Conservation (phyloP, 192 early-diverging fungal species). For the Podochytrium sp. region DNA sequence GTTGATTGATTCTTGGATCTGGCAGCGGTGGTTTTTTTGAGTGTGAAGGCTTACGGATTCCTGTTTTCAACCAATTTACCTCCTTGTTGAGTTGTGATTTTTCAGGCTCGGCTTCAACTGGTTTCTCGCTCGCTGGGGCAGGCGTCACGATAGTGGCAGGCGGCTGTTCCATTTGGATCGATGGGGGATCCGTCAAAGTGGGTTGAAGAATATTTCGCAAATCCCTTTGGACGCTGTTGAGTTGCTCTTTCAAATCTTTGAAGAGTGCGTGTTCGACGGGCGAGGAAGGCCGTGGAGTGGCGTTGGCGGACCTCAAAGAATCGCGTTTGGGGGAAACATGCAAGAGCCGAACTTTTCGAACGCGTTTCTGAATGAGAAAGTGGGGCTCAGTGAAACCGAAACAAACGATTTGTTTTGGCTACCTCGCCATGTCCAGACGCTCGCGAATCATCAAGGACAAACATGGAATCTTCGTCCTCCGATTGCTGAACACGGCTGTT, state of each 20-base stretch:
- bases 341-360: not conserved
- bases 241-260: not conserved
- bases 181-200: not conserved
- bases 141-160: too few species aligned
- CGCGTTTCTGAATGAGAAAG: not conserved
- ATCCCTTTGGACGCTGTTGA: not conserved
- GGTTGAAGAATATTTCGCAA: not conserved
- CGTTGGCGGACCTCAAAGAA: not conserved
- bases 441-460: not conserved
- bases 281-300: not conserved
- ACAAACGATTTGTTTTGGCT: not conserved
- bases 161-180: not conserved
- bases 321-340: not conserved
- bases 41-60: too few species aligned
- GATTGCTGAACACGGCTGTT: not conserved
- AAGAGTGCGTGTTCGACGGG: not conserved
- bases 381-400: not conserved
- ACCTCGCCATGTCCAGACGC: not conserved
- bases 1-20: constrained; percentile 9
- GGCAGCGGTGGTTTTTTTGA: too few species aligned
- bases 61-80: not conserved
- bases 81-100: not conserved
- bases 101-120: not conserved
- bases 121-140: not conserved
- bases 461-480: not conserved